phyloP scores from a whole-genome alignment of 352 stramenopile genomes.

The Globisporangium cystogenes region DNA sequence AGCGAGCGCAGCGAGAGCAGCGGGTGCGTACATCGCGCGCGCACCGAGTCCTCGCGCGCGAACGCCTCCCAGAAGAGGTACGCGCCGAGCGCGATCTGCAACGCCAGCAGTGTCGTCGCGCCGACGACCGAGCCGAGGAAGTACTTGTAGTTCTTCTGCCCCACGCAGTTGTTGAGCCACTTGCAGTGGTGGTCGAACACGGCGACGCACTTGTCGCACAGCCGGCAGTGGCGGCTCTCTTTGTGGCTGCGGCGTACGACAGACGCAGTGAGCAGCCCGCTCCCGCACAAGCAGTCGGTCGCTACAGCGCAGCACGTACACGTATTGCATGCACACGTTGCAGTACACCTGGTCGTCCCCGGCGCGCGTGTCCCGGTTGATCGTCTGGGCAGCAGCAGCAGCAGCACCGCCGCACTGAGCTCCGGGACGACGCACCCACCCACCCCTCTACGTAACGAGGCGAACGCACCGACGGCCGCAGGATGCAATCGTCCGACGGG shows the following conservation, averaged over 20 bases:
- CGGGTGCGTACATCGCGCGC: slow-evolving; percentile 22
- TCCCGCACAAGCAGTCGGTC: too few species aligned
- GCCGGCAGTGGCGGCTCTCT: slow-evolving; percentile 90
- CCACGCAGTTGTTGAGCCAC: slow-evolving; percentile 96
- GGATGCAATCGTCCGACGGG: slow-evolving; percentile 72
- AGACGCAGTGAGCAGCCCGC: background rate
- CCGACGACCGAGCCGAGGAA: slow-evolving; percentile 74
- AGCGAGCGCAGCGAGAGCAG: too few species aligned
- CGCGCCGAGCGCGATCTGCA: slow-evolving; percentile 67
- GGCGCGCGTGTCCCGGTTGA: slow-evolving; percentile 14
- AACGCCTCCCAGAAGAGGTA: slow-evolving; percentile 42
- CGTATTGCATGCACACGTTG: slow-evolving; percentile 86
- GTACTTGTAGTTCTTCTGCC: slow-evolving; percentile 81
- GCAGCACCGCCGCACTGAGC: too few species aligned
- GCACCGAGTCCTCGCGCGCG: slow-evolving; percentile 20
- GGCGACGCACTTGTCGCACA: slow-evolving; percentile 96
- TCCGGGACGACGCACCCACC: background rate
- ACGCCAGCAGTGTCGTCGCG: slow-evolving; percentile 48
- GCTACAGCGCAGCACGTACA: slow-evolving; percentile 52
- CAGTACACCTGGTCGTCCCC: slow-evolving; percentile 69
- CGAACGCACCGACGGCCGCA: slow-evolving; percentile 42
- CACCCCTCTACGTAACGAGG: background rate
- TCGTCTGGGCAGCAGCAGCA: background rate
- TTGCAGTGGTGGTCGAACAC: slow-evolving; percentile 98
- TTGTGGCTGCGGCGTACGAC: slow-evolving; percentile 67